Percentiles rank a stretch among this genome's conserved stretches.
These are phyloP conservation scores for Salix dunnii DNA, from an alignment of 345 rosid genomes.

Conservation along the genomic window DNA sequence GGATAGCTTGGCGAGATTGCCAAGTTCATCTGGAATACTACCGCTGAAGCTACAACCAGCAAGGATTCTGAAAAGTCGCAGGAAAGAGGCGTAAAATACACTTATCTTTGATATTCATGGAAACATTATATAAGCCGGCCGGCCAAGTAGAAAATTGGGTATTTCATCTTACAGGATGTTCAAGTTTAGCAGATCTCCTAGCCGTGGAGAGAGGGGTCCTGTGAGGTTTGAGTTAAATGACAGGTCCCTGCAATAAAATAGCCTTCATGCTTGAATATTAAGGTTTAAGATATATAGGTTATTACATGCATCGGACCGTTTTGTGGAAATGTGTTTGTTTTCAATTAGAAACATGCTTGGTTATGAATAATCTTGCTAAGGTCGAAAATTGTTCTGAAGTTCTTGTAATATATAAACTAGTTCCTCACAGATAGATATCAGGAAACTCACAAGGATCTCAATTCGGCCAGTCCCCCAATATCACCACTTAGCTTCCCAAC, in stretches of 20 bases:
- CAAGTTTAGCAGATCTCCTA: conserved; percentile 75
- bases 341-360: background rate
- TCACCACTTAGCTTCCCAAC: conserved; percentile 83
- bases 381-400: background rate
- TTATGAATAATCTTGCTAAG: background rate
- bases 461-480: conserved; percentile 78
- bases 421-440: background rate
- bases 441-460: conserved; percentile 74
- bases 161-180: conserved; percentile 62
- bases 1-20: conserved; percentile 68
- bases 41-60: conserved; percentile 92
- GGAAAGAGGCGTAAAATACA: background rate
- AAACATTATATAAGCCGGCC: background rate
- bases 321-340: background rate
- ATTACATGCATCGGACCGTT: background rate
- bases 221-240: conserved; percentile 73
- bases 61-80: conserved; percentile 53
- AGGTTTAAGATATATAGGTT: background rate
- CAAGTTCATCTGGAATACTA: conserved; percentile 72
- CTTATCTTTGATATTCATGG: background rate
- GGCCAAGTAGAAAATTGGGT: background rate
- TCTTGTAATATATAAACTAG: background rate
- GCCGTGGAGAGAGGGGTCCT: conserved; percentile 60
- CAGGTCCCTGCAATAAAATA: conserved; percentile 61
- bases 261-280: background rate